phyloP scores from a whole-genome alignment of 2,329 filamentous ascomycete species.

The Dichotomopilus funicola region DNA sequence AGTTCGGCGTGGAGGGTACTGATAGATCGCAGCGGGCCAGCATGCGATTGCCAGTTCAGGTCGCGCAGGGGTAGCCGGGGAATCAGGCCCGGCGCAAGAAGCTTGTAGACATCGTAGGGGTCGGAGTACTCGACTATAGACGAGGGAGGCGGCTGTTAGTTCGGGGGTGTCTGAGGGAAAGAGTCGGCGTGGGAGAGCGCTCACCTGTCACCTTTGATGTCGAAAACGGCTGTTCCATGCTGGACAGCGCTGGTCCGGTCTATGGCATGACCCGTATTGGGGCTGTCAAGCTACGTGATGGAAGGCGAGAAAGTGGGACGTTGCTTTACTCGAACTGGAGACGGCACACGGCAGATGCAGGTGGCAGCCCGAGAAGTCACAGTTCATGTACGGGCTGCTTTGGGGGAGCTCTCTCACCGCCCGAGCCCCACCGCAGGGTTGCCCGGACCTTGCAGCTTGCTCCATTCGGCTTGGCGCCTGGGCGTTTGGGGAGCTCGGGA shows the following conservation, averaged over 20 bases:
- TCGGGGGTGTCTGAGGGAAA: slow-evolving; percentile 2
- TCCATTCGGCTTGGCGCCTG: background rate
- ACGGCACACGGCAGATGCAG: background rate
- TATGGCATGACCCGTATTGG: slow-evolving; percentile 26
- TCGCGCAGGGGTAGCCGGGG: slow-evolving; percentile 80
- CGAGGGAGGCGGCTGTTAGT: background rate
- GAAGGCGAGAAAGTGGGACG: background rate
- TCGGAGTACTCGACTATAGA: slow-evolving; percentile 87
- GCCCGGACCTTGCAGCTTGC: background rate
- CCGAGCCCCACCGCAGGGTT: no score
- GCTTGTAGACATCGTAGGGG: slow-evolving; percentile 78
- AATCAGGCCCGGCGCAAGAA: slow-evolving; percentile 70
- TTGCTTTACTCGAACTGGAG: background rate
- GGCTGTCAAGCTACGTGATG: background rate
- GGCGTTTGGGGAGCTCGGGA: no score
- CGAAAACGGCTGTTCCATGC: slow-evolving; percentile 61
- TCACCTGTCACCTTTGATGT: slow-evolving; percentile 73
- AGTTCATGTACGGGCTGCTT: no score
- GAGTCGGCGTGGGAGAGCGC: background rate
- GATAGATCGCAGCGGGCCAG: slow-evolving; percentile 85
- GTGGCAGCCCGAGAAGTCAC: background rate
- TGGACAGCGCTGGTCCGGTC: slow-evolving; percentile 30
- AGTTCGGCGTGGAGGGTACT: slow-evolving; percentile 87
- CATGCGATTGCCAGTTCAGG: slow-evolving; percentile 94
- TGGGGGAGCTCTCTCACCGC: no score